Conservation (phyloP, 75 land plant genomes). For the Sequoiadendron giganteum region DNA sequence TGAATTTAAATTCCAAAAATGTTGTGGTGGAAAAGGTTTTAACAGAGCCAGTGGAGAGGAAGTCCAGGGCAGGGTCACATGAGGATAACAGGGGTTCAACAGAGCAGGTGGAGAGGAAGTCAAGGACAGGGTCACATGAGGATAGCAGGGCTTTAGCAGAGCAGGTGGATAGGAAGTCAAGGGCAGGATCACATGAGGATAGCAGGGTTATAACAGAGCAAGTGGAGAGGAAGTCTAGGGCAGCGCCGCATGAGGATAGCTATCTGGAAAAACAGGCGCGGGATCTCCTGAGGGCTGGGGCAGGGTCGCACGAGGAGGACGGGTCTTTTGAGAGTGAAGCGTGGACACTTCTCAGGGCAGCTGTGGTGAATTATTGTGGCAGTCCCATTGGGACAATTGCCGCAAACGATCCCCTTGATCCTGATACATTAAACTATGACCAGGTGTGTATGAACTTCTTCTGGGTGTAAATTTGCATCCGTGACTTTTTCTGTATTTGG, state of each 20-base stretch:
- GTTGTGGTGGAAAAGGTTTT: background rate
- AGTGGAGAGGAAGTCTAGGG: background rate
- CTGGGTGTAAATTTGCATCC: background rate
- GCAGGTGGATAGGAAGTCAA: slow-evolving; percentile 16
- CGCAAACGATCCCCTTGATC: slow-evolving; percentile 71
- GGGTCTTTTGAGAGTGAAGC: slow-evolving; percentile 67
- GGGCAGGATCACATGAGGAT: background rate
- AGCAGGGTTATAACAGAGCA: background rate
- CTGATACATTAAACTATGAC: slow-evolving; percentile 67
- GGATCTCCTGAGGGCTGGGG: slow-evolving; percentile 2
- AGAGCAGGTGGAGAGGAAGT: slow-evolving; percentile 10
- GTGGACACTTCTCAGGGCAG: slow-evolving; percentile 60
- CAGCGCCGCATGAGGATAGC: background rate
- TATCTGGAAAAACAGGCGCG: background rate
- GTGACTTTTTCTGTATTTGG: background rate
- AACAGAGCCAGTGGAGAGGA: background rate
- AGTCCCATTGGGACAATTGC: slow-evolving; percentile 88
- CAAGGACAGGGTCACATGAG: background rate
- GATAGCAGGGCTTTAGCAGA: background rate
- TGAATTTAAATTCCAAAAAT: slow-evolving; percentile 2
- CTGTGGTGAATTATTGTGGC: slow-evolving; percentile 73
- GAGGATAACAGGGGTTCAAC: background rate
- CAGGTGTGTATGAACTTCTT: slow-evolving; percentile 15
- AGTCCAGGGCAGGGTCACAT: background rate
- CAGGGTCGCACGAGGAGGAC: slow-evolving; percentile 18